A percentile compares a stretch with the other conserved stretches of the same genome.
Evolutionary conservation across 768 basidiomycete genomes (phyloP).

Genomic region (Kwoniella sp.): DNA sequence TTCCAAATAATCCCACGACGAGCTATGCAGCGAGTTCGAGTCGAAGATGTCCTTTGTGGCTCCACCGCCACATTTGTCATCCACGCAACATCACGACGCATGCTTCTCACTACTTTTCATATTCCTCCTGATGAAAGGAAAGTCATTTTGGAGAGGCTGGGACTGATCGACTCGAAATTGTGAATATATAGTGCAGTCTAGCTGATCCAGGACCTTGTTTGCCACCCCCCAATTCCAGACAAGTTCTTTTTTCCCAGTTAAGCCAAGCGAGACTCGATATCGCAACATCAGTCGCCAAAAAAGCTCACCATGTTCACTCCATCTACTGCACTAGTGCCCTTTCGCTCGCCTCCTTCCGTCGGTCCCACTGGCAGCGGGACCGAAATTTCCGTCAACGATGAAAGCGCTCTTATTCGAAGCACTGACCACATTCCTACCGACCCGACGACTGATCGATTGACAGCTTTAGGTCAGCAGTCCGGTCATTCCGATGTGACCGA

Average conservation of each 20-base stretch:
- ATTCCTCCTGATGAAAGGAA: neutral
- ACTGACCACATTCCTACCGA: neutral
- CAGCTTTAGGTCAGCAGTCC: neutral
- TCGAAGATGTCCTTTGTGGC: constrained; percentile 9
- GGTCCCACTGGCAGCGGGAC: neutral
- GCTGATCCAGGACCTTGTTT: neutral
- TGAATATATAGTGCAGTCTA: neutral
- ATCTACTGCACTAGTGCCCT: constrained; percentile 7
- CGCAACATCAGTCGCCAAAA: neutral
- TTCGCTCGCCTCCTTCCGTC: neutral
- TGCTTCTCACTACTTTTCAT: constrained; percentile 5
- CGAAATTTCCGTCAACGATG: neutral
- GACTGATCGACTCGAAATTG: constrained; percentile 4
- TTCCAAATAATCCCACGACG: too few relatives aligned
- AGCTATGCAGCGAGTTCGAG: neutral
- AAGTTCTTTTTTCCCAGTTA: neutral
- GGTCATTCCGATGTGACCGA: neutral
- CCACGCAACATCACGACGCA: neutral
- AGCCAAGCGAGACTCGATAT: too few relatives aligned
- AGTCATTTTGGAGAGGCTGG: neutral
- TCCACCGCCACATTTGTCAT: constrained; percentile 1
- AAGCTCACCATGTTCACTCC: neutral
- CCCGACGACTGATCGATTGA: neutral
- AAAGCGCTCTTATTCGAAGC: neutral
- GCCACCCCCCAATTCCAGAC: constrained; percentile 1